Evolutionary conservation across 1,139 yeast species (phyloP).

Genomic region (Zygoascus hellenicus): DNA sequence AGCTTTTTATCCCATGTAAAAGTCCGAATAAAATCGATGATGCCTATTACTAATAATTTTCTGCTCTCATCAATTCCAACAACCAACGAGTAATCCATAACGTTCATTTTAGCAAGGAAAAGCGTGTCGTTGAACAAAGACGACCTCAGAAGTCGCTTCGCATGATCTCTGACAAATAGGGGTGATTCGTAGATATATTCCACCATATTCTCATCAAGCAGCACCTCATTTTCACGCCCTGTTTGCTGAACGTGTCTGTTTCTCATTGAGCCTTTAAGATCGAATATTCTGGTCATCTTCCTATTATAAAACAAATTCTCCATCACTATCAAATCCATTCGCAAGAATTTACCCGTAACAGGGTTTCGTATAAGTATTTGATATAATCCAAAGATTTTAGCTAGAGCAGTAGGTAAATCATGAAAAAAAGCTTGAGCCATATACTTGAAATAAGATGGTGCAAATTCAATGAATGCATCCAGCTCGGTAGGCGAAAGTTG

Average conservation of each 20-base stretch:
- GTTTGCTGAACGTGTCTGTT: slow-evolving; percentile 96
- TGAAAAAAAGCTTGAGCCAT: slow-evolving; percentile 94
- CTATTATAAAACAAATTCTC: slow-evolving; percentile 87
- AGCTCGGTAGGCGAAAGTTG: slow-evolving; percentile 83
- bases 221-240: slow-evolving; percentile 89
- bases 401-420: slow-evolving; percentile 88
- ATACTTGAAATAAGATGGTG: slow-evolving; percentile 94
- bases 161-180: slow-evolving; percentile 86
- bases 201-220: slow-evolving; percentile 95
- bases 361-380: slow-evolving; percentile 85
- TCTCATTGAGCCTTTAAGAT: slow-evolving; percentile 95
- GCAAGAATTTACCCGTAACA: slow-evolving; percentile 65
- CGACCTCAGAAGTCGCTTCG: slow-evolving; percentile 76
- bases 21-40: slow-evolving; percentile 90
- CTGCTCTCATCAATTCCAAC: slow-evolving; percentile 79
- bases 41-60: slow-evolving; percentile 78
- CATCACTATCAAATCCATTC: slow-evolving; percentile 92
- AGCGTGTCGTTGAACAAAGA: slow-evolving; percentile 93
- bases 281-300: slow-evolving; percentile 82
- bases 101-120: slow-evolving; percentile 93
- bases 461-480: slow-evolving; percentile 90
- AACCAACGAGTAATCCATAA: slow-evolving; percentile 95
- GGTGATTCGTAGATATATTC: slow-evolving; percentile 97
- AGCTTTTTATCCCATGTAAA: slow-evolving; percentile 98
- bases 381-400: slow-evolving; percentile 92